Base-by-base conservation (phyloP, 1,284 basidiomycete species). In the Gymnopus androsaceus region DNA sequence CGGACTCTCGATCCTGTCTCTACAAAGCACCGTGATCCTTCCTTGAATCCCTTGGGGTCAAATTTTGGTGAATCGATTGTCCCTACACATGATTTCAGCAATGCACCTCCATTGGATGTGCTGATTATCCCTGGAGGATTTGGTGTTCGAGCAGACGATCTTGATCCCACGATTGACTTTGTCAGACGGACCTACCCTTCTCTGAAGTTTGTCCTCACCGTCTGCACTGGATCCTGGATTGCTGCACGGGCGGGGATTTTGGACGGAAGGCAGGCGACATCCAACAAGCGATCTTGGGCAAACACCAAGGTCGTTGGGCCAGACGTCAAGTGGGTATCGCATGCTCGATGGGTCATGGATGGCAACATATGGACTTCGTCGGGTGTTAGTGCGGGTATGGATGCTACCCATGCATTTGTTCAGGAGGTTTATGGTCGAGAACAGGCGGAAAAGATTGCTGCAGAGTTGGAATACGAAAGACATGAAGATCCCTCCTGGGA, bases 221-320 rank as follows among this genome's bases (percentile, higher is more conserved):
- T 78, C 1, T 80, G 79, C 61, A 78, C 74, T 3, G 79, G 78
- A 14, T 70, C 75, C n/a, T 62, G 66, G 31, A 34, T 78, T 27
- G 70, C 71, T 1, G 77, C 77, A 1, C 67, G 64, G 1, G 71
- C 77, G 2, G 77, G 76, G 0, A 59, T 77, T 2, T 64, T 80
- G 8, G 74, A 78, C 38, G 75, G 75, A 6, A 67, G 64, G 51
- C 65, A 64, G 4, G 78, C 76, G 14, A 80, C 77, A 4, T 76
- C 76, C 17, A 78, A 78, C 61, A 80, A 80, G 64, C 48, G 57
- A 0, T 42, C 56, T 8, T 78, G 68, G 66, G 61, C 37, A 23
- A 33, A 56, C 45, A 67, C 65, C 1, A 65, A 61, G 6, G 60
- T 51, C 9, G 36, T 59, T 33, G 59, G 66, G 25, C 63, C 66